Conservation (phyloP, 2,329 filamentous ascomycete species). For the Stagonosporopsis tanaceti region DNA sequence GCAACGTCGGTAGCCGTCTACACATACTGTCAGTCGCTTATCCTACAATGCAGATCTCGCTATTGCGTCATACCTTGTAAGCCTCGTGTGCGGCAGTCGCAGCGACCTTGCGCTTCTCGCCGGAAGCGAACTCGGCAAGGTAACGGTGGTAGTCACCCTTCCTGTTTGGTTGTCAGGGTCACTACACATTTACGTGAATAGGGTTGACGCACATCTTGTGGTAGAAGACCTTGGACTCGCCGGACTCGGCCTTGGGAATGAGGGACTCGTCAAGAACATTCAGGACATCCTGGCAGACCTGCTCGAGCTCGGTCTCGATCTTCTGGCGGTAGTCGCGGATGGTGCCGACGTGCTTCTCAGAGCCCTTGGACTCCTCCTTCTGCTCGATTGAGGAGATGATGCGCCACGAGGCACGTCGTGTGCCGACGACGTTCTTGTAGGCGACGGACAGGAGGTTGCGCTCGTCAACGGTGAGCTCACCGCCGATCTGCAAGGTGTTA, state of each 20-base stretch:
- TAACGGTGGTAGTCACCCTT: conserved; percentile 98
- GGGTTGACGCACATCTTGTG: conserved; percentile 89
- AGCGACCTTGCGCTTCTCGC: conserved; percentile 89
- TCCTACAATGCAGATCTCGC: conserved; percentile 10
- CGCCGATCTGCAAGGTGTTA: conserved; percentile 62
- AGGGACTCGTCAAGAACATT: conserved; percentile 91
- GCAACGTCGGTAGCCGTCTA: conserved; percentile 97
- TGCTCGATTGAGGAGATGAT: conserved; percentile 99
- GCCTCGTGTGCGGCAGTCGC: conserved; percentile 90
- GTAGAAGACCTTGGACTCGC: conserved; percentile 99
- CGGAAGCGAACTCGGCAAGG: conserved; percentile 89
- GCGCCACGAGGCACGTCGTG: conserved; percentile 97
- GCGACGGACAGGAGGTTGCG: conserved; percentile 95
- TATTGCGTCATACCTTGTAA: conserved; percentile 80
- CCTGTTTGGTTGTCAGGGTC: conserved; percentile 60
- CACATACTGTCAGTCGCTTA: conserved; percentile 30
- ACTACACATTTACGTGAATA: conserved; percentile 10
- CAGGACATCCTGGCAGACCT: conserved; percentile 97
- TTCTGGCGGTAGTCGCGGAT: conserved; percentile 98
- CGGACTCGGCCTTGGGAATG: conserved; percentile 93
- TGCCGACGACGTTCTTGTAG: conserved; percentile 99
- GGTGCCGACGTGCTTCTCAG: conserved; percentile 89
- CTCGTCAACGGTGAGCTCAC: conserved; percentile 73
- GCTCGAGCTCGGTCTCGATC: conserved; percentile 97
- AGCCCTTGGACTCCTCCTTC: conserved; percentile 99